Conservation (phyloP, 83 land plant species). For the Picea mariana region DNA sequence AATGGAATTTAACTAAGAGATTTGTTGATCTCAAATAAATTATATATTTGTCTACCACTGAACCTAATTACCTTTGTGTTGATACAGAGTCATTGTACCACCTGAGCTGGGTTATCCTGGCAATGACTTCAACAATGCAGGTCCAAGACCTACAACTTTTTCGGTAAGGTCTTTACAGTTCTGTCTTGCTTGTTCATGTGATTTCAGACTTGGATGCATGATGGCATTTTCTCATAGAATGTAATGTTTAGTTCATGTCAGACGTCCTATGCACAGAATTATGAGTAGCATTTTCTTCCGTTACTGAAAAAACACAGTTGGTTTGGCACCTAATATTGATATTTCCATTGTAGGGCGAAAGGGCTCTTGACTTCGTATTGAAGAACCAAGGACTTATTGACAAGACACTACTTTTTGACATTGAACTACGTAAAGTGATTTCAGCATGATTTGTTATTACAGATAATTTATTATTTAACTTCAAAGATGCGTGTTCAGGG, state of each 20-base stretch:
- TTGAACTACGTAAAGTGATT: constrained; percentile 76
- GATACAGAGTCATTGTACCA: constrained; percentile 92
- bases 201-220: background rate
- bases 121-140: constrained; percentile 79
- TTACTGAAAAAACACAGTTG: background rate
- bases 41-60: background rate
- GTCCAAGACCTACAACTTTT: constrained; percentile 95
- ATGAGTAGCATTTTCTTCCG: no score
- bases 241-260: background rate
- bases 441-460: constrained; percentile 25
- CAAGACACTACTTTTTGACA: constrained; percentile 94
- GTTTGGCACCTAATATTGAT: background rate
- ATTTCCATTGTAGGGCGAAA: constrained; percentile 66
- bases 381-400: constrained; percentile 95
- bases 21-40: background rate
- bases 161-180: constrained; percentile 46
- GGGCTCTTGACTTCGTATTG: constrained; percentile 91
- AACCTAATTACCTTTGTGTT: constrained; percentile 14
- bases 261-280: no score
- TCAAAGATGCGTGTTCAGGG: no score
- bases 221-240: background rate
- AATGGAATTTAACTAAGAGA: background rate
- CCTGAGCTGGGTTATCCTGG: constrained; percentile 97
- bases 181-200: background rate
- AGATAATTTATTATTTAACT: no score